Evolutionary conservation across 2,329 filamentous ascomycete genomes (phyloP).

Genomic region (Mollisiaceae sp.): DNA sequence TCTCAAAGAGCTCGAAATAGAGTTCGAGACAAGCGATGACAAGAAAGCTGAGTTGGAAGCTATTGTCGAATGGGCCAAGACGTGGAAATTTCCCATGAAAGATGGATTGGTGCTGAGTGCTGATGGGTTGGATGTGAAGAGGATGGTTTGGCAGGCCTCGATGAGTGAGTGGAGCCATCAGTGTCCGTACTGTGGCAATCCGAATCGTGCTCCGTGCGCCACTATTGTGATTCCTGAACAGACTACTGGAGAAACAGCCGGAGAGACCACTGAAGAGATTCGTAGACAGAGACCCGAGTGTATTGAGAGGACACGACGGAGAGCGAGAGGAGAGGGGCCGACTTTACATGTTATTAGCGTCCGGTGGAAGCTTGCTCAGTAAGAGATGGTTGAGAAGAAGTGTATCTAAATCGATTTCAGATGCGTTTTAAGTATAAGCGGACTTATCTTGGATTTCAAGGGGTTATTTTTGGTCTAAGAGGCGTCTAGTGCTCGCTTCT

Average conservation of each 20-base stretch:
- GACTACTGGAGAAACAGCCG: not conserved
- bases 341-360: not conserved
- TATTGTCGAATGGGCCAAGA: conserved; percentile 34
- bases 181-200: conserved; percentile 28
- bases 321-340: not conserved
- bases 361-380: not conserved
- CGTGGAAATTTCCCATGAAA: conserved; percentile 33
- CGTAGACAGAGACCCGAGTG: not conserved
- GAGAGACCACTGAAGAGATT: not conserved
- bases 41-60: conserved; percentile 32
- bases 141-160: conserved; percentile 25
- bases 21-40: conserved; percentile 37
- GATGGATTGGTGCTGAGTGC: conserved; percentile 27
- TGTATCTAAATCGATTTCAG: too few species aligned
- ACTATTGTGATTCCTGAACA: not conserved
- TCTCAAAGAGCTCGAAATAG: conserved; percentile 32
- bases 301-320: not conserved
- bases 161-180: conserved; percentile 26
- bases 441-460: too few species aligned
- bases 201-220: not conserved
- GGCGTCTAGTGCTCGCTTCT: too few species aligned
- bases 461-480: too few species aligned
- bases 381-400: not conserved
- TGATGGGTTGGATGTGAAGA: conserved; percentile 14
- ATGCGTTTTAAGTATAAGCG: too few species aligned